Evolutionary conservation across 2,329 filamentous ascomycete genomes (phyloP).

Genomic region (Blumeriella jaapii): DNA sequence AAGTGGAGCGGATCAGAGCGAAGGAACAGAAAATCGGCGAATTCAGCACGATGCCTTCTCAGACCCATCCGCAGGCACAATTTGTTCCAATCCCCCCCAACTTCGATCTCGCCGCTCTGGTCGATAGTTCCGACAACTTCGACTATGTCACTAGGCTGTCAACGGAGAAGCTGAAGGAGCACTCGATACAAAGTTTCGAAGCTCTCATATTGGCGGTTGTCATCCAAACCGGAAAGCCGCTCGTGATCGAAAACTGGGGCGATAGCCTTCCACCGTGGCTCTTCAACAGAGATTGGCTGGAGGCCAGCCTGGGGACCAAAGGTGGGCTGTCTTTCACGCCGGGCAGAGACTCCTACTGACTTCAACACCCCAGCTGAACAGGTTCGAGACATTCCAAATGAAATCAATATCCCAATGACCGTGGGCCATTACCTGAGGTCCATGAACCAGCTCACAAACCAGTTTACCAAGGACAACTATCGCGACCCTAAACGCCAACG

Average conservation of each 20-base stretch:
- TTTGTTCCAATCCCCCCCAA: conserved; percentile 87
- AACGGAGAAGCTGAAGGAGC: conserved; percentile 62
- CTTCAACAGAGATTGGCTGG: conserved; percentile 73
- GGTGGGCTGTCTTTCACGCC: conserved; percentile 36
- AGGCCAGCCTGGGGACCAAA: conserved; percentile 67
- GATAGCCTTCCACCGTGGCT: conserved; percentile 61
- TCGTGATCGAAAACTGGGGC: conserved; percentile 87
- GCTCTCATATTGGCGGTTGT: conserved; percentile 79
- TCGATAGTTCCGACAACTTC: conserved; percentile 73
- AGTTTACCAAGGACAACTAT: conserved; percentile 59
- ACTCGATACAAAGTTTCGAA: conserved; percentile 72
- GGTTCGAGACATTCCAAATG: conserved; percentile 67
- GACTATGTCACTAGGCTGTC: conserved; percentile 75
- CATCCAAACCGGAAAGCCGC: conserved; percentile 70
- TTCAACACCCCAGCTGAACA: conserved; percentile 53
- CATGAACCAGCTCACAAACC: conserved; percentile 71
- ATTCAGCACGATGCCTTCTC: conserved; percentile 49
- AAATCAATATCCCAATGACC: conserved; percentile 69
- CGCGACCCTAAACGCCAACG: conserved; percentile 71
- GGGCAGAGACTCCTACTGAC: conserved; percentile 5
- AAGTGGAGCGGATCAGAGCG: not conserved
- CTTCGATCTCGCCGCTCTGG: conserved; percentile 64
- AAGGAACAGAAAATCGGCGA: not conserved
- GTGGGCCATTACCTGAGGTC: conserved; percentile 84
- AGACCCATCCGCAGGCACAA: conserved; percentile 68